These are phyloP conservation scores for Beauveria caledonica DNA, from an alignment of 2,329 filamentous ascomycete genomes.

Conservation along the genomic window DNA sequence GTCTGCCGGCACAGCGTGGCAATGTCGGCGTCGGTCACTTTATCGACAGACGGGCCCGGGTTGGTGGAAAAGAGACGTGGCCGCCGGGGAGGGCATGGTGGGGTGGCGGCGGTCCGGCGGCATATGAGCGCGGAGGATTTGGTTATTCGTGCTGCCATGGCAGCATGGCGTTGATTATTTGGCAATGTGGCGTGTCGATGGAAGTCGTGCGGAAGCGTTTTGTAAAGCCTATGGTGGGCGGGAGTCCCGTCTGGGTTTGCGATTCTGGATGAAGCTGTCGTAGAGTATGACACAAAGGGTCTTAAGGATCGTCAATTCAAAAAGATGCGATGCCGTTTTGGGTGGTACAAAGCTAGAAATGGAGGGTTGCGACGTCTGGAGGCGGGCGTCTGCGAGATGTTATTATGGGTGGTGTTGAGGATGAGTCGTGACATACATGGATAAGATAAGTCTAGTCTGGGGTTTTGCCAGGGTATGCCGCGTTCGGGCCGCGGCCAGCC, in stretches of 20 bases:
- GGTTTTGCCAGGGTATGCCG: constrained; percentile 1
- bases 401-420: background rate
- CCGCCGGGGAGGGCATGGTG: background rate
- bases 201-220: too few relatives aligned
- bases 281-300: background rate
- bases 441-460: background rate
- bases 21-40: constrained; percentile 66
- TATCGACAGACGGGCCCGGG: constrained; percentile 13
- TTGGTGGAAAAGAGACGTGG: constrained; percentile 11
- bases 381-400: background rate
- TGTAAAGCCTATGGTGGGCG: too few relatives aligned
- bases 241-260: background rate
- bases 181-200: background rate
- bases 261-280: background rate
- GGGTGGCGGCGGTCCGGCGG: background rate
- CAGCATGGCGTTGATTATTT: constrained; percentile 13
- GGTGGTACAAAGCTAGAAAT: background rate
- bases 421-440: background rate
- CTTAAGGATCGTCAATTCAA: too few relatives aligned
- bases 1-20: constrained; percentile 67
- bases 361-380: background rate
- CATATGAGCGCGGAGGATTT: constrained; percentile 11
- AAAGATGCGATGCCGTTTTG: background rate
- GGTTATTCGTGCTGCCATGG: constrained; percentile 15
- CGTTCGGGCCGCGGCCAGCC: constrained; percentile 5